phyloP scores from a whole-genome alignment of 129 eudicot genomes.

The Artemisia annua region DNA sequence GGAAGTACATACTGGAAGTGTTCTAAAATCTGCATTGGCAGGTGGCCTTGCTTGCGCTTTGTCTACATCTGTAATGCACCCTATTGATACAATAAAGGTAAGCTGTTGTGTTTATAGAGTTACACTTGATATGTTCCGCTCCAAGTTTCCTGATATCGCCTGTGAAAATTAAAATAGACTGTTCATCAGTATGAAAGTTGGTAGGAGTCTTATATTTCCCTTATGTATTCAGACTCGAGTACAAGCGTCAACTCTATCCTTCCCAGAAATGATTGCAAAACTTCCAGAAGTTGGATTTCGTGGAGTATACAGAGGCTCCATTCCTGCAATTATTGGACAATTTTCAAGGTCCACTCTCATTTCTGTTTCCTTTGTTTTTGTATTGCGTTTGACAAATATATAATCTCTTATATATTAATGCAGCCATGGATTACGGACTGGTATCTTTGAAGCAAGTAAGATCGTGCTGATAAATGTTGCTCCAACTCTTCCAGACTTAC shows the following conservation, averaged over 20 bases:
- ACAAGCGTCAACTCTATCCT: slow-evolving; percentile 82
- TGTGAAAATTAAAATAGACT: background rate
- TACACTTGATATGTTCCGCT: background rate
- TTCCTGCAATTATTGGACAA: slow-evolving; percentile 95
- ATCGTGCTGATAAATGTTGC: slow-evolving; percentile 67
- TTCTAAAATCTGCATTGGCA: slow-evolving; percentile 83
- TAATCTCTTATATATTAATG: background rate
- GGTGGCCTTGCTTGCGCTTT: slow-evolving; percentile 98
- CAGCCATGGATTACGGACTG: slow-evolving; percentile 91
- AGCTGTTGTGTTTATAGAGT: background rate
- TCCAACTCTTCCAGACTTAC: slow-evolving; percentile 74
- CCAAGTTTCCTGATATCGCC: background rate
- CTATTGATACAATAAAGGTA: slow-evolving; percentile 91
- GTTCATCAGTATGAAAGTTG: background rate
- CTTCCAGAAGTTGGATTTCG: slow-evolving; percentile 88
- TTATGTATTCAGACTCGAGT: slow-evolving; percentile 64
- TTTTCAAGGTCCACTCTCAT: slow-evolving; percentile 63
- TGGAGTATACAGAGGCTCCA: slow-evolving; percentile 82
- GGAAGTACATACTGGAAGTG: slow-evolving; percentile 78
- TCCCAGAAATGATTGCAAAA: slow-evolving; percentile 80
- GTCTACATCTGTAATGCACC: slow-evolving; percentile 83
- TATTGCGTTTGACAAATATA: background rate
- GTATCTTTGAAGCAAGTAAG: slow-evolving; percentile 81
- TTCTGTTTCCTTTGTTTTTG: background rate
- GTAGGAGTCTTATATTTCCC: background rate